phyloP scores from a whole-genome alignment of 2,329 filamentous ascomycete genomes.

The Pseudocercospora fijiensis region DNA sequence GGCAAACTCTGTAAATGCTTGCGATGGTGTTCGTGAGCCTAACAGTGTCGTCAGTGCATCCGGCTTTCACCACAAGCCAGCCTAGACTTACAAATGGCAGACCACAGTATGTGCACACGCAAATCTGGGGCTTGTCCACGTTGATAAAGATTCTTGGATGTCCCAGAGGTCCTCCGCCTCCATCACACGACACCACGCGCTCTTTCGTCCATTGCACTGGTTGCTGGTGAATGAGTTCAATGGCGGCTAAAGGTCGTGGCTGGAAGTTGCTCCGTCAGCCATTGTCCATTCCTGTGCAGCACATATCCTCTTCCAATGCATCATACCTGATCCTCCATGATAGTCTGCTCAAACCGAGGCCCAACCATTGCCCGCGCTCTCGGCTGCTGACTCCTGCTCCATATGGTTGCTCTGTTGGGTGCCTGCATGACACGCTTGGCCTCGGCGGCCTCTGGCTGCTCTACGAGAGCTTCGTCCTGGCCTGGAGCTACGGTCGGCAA shows the following conservation, averaged over 20 bases:
- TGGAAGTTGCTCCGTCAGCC: conserved; percentile 44
- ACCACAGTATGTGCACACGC: conserved; percentile 87
- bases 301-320: neutral
- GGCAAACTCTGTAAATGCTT: conserved; percentile 79
- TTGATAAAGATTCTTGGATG: conserved; percentile 98
- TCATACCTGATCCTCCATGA: conserved; percentile 81
- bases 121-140: conserved; percentile 93
- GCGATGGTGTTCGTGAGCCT: conserved; percentile 91
- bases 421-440: conserved; percentile 67
- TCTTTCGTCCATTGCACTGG: conserved; percentile 89
- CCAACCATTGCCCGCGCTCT: conserved; percentile 84
- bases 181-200: conserved; percentile 80
- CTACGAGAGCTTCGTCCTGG: conserved; percentile 55
- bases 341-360: conserved; percentile 94
- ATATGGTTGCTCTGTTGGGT: conserved; percentile 77
- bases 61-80: neutral
- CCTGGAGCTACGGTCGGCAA: conserved; percentile 53
- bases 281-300: conserved; percentile 2
- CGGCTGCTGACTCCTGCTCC: conserved; percentile 83
- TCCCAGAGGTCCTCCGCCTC: conserved; percentile 83
- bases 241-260: conserved; percentile 87
- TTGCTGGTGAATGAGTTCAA: conserved; percentile 93
- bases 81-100: conserved; percentile 74
- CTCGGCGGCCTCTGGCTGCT: conserved; percentile 57
- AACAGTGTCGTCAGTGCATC: conserved; percentile 8